These are phyloP conservation scores for Linnemannia zychae DNA, from an alignment of 192 early-diverging fungal species.

Conservation along the genomic window DNA sequence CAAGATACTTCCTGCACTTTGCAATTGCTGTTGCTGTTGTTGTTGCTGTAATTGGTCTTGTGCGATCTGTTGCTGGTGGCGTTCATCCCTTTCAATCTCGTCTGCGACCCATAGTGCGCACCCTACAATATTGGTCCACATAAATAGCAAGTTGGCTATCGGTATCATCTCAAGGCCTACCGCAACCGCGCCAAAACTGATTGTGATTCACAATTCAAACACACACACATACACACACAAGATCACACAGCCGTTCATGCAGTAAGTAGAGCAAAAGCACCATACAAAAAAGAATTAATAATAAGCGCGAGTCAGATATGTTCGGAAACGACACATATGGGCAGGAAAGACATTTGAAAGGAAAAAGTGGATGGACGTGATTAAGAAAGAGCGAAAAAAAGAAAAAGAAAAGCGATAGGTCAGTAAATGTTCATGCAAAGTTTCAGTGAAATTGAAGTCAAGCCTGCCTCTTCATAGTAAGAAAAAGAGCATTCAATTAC, in stretches of 20 bases:
- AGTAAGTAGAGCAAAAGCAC: not conserved
- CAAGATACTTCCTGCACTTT: not conserved
- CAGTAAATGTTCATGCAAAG: not conserved
- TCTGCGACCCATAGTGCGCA: conserved; percentile 49
- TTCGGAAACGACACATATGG: conserved; percentile 8
- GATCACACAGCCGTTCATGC: not conserved
- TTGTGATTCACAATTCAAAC: not conserved
- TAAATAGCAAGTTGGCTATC: conserved; percentile 71
- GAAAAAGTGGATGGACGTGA: not conserved
- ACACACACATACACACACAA: not conserved
- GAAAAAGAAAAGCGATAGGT: not conserved
- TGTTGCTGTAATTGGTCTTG: conserved; percentile 4
- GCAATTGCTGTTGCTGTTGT: conserved; percentile 3
- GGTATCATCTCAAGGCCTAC: conserved; percentile 73
- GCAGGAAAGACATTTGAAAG: conserved; percentile 3
- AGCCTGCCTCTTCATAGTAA: not conserved
- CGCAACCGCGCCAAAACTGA: conserved; percentile 61
- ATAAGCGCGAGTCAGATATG: not conserved
- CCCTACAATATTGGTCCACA: conserved; percentile 79
- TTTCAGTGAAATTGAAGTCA: conserved; percentile 6
- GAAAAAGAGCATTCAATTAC: not conserved
- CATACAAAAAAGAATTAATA: not conserved
- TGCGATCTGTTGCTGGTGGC: conserved; percentile 14
- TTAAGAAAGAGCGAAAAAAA: not conserved
- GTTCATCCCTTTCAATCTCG: conserved; percentile 43